Evolutionary conservation across 1,139 yeast species (phyloP), one percentile per base, ranked within the genome.

Genomic region (Kodamaea sp.): DNA sequence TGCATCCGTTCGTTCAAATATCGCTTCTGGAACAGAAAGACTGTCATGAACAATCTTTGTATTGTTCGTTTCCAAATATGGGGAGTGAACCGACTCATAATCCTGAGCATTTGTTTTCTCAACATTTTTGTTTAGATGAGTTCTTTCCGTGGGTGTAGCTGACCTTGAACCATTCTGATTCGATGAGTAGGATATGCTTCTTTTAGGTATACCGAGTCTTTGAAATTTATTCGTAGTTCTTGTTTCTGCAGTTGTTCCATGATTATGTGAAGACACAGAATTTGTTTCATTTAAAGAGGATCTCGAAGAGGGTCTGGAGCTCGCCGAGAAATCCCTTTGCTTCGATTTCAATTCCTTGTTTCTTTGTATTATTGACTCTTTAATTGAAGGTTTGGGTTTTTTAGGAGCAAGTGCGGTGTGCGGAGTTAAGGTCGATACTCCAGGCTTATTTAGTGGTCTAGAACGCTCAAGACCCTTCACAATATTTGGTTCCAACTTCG

Each of bases 381-480:
- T 62, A 10, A 67, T 48, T 0, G 70, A 63, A 1, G 66, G 60
- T 10, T 63, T 47, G 1, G 55, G 40, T 32, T 44, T 50, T 15
- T 41, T 45, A 6, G 44, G 34, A 5, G 46, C 29, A 18, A 21
- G 27, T 27, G 35, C 25, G 3, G 43, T 15, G 3, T 22, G 15
- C 18, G 34, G 15, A 5, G 24, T 23, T 15, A 27, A n/a, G n/a
- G 11, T 24, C n/a, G 26, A 9, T 4, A 12, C 15, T 5, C 21
- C 24, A 21, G 29, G 27, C 4, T 38, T 38, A 23, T 46, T 42
- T 13, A 15, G 6, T 4, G 86, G 85, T 34, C 66, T 75, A 0
- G 82, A 67, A 44, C 80, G 67, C 30, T 66, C 71, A 19, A 70
- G 48, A 0, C 64, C 72, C 37, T 57, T 65, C 1, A 63, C 60